These are phyloP conservation scores for Saturnispora gosingensis DNA, from an alignment of 805 yeast genomes.

Conservation along the genomic window DNA sequence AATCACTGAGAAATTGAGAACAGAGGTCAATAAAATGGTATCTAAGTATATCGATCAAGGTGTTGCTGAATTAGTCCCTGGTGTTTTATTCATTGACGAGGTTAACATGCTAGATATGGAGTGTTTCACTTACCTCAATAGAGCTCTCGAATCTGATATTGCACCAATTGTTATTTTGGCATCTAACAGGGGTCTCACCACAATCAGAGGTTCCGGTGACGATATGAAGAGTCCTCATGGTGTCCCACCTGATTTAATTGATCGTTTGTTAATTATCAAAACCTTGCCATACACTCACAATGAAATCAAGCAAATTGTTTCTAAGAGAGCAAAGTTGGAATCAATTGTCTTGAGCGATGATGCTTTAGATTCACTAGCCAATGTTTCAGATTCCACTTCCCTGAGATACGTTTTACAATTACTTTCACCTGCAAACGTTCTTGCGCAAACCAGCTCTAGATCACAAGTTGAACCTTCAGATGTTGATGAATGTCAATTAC, in stretches of 20 bases:
- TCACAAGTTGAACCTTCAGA: slow-evolving; percentile 60
- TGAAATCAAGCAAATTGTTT: slow-evolving; percentile 77
- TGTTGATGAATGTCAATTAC: slow-evolving; percentile 74
- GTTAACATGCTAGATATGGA: slow-evolving; percentile 98
- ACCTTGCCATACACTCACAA: slow-evolving; percentile 70
- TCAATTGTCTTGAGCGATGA: slow-evolving; percentile 77
- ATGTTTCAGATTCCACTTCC: slow-evolving; percentile 83
- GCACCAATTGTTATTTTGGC: slow-evolving; percentile 98
- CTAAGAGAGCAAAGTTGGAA: slow-evolving; percentile 89
- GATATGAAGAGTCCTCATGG: slow-evolving; percentile 91
- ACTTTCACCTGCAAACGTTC: slow-evolving; percentile 81
- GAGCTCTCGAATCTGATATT: slow-evolving; percentile 93
- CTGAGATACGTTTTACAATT: slow-evolving; percentile 88
- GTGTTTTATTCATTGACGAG: slow-evolving; percentile 95
- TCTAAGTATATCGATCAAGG: slow-evolving; percentile 99
- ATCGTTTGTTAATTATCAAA: slow-evolving; percentile 86
- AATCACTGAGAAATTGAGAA: slow-evolving; percentile 89
- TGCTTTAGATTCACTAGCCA: slow-evolving; percentile 79
- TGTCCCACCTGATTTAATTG: slow-evolving; percentile 89
- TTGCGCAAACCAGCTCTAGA: slow-evolving; percentile 70
- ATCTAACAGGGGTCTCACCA: slow-evolving; percentile 91
- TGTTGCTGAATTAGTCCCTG: slow-evolving; percentile 95
- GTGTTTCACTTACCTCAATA: slow-evolving; percentile 88
- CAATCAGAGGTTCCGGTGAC: slow-evolving; percentile 77
- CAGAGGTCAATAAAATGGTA: slow-evolving; percentile 92